phyloP scores from a whole-genome alignment of 2,329 filamentous ascomycete species.

The Talaromyces sp. region DNA sequence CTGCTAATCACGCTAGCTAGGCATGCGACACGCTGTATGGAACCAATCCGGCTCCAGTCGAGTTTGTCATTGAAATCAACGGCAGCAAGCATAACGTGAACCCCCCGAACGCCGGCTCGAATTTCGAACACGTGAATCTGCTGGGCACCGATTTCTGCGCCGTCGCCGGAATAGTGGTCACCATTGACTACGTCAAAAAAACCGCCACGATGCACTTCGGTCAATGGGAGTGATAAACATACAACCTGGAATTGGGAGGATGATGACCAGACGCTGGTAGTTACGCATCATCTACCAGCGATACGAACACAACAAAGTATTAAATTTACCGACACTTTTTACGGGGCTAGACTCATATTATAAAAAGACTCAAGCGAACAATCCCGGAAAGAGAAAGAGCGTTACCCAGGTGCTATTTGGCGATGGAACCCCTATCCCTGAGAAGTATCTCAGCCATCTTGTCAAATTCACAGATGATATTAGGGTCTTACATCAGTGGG shows the following conservation, averaged over 20 bases:
- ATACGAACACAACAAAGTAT: constrained; percentile 45
- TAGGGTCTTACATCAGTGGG: constrained; percentile 45
- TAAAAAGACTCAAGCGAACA: constrained; percentile 15
- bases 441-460: constrained; percentile 39
- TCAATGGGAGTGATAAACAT: constrained; percentile 37
- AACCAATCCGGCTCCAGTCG: no score
- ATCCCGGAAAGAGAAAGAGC: constrained; percentile 17
- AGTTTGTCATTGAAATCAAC: no score
- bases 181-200: no score
- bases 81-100: no score
- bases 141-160: no score
- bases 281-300: constrained; percentile 43
- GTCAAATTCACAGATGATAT: constrained; percentile 46
- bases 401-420: constrained; percentile 39
- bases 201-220: no score
- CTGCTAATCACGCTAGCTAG: no score
- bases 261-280: constrained; percentile 31
- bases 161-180: no score
- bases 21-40: no score
- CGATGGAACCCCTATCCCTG: constrained; percentile 44
- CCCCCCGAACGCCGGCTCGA: no score
- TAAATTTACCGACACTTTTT: constrained; percentile 42
- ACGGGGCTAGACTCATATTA: constrained; percentile 44
- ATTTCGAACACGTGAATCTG: no score
- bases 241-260: constrained; percentile 47